phyloP scores from a whole-genome alignment of 2,329 filamentous ascomycete genomes.

The Fusarium decemcellulare region DNA sequence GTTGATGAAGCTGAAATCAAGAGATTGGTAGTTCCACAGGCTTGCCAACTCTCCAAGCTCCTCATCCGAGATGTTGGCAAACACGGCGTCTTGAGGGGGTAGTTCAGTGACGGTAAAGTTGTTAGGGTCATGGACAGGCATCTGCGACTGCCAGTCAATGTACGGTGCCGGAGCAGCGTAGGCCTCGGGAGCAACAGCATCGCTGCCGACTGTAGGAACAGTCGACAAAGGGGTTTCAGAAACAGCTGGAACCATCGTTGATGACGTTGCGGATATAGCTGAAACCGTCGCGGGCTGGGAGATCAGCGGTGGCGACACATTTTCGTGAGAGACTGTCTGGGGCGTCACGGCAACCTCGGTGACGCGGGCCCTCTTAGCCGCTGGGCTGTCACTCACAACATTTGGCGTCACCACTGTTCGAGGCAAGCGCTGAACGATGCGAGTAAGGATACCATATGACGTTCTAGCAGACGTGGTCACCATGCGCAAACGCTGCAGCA shows the following conservation, averaged over 20 bases:
- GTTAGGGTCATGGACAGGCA: slow-evolving; percentile 17
- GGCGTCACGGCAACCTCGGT: slow-evolving; percentile 7
- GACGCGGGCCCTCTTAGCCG: slow-evolving; percentile 20
- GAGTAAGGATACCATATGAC: slow-evolving; percentile 51
- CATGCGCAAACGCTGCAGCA: slow-evolving; percentile 51
- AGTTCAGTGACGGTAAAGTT: slow-evolving; percentile 17
- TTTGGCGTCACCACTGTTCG: slow-evolving; percentile 40
- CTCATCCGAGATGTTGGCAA: slow-evolving; percentile 49
- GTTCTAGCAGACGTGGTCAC: slow-evolving; percentile 51
- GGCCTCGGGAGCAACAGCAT: slow-evolving; percentile 4
- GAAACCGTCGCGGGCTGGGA: slow-evolving; percentile 22
- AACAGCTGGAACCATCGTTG: neutral
- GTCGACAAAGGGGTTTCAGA: slow-evolving; percentile 23
- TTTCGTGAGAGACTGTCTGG: slow-evolving; percentile 14
- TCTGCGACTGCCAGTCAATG: slow-evolving; percentile 35
- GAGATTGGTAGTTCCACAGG: slow-evolving; percentile 53
- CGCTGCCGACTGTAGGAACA: neutral
- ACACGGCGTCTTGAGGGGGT: slow-evolving; percentile 31
- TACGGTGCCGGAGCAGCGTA: slow-evolving; percentile 21
- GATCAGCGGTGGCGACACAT: slow-evolving; percentile 3
- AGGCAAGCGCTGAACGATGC: slow-evolving; percentile 48
- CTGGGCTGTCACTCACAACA: slow-evolving; percentile 12
- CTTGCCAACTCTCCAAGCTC: slow-evolving; percentile 52
- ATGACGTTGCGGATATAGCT: neutral
- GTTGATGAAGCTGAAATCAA: slow-evolving; percentile 51